phyloP scores from a whole-genome alignment of 169 alveolate species.

The Cryptosporidium parvum region DNA sequence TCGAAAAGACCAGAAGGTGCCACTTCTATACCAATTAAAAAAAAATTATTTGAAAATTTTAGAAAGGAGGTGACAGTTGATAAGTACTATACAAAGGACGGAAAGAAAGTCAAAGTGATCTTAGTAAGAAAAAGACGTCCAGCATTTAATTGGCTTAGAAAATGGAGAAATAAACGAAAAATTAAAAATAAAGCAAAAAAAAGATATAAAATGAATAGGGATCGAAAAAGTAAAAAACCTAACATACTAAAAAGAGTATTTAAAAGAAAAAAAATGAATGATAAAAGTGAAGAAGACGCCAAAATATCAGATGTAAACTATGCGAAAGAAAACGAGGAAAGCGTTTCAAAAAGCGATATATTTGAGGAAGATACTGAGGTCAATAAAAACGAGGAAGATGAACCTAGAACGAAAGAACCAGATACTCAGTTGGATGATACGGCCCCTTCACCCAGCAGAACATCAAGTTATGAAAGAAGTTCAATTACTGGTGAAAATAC shows the following conservation, averaged over 20 bases:
- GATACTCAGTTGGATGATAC: background rate
- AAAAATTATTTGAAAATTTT: background rate
- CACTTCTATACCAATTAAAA: background rate
- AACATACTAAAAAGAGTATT: background rate
- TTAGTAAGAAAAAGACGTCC: constrained; percentile 24
- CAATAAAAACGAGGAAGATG: background rate
- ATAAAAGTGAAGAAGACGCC: background rate
- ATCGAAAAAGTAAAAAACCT: background rate
- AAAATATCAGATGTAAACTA: background rate
- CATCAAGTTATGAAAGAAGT: background rate
- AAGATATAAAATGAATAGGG: background rate
- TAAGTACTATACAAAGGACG: constrained; percentile 22
- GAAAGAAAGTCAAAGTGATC: constrained; percentile 55
- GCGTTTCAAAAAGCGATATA: background rate
- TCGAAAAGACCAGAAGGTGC: constrained; percentile 58
- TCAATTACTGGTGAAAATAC: background rate
- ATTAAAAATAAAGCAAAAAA: constrained; percentile 27
- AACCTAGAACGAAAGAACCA: background rate
- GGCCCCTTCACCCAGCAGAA: background rate
- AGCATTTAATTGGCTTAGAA: background rate
- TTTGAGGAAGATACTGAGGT: background rate
- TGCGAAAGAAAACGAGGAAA: constrained; percentile 10
- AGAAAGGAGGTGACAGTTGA: constrained; percentile 17
- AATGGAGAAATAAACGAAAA: constrained; percentile 29
- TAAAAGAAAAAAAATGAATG: background rate